Evolutionary conservation across 495 filamentous ascomycete genomes (phyloP).

Genomic region (Talaromyces trachyspermus): DNA sequence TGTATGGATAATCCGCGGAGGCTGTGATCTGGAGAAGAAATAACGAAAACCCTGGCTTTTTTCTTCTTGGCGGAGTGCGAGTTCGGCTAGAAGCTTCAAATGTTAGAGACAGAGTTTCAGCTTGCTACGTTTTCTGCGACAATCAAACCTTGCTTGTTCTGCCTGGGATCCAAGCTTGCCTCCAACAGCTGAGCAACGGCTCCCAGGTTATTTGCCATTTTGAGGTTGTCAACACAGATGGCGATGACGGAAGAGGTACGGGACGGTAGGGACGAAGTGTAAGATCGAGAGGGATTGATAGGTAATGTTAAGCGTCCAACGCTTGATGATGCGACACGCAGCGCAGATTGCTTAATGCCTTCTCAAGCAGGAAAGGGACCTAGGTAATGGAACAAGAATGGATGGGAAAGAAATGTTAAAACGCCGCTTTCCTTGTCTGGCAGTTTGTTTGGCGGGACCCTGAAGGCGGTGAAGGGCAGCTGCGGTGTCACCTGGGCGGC

Average conservation of each 20-base stretch:
- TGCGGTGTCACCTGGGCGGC: background rate
- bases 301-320: background rate
- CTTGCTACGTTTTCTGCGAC: no score
- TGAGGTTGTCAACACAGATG: conserved; percentile 16
- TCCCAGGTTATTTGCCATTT: conserved; percentile 71
- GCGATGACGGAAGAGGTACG: no score
- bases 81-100: conserved; percentile 57
- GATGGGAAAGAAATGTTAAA: background rate
- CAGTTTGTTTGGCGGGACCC: conserved; percentile 27
- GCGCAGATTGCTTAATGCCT: background rate
- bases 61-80: conserved; percentile 64
- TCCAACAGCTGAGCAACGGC: conserved; percentile 72
- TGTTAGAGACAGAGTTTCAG: no score
- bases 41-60: conserved; percentile 78
- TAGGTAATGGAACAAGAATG: background rate
- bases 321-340: no score
- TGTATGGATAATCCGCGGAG: conserved; percentile 54
- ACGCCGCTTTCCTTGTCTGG: conserved; percentile 19
- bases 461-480: conserved; percentile 5
- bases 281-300: no score
- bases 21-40: conserved; percentile 83
- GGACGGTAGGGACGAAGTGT: no score
- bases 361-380: background rate
- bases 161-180: conserved; percentile 73
- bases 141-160: conserved; percentile 76